Percentiles rank a stretch among this genome's conserved stretches.
Conservation (phyloP, 352 stramenopile species). For the Pythium coloratum region DNA sequence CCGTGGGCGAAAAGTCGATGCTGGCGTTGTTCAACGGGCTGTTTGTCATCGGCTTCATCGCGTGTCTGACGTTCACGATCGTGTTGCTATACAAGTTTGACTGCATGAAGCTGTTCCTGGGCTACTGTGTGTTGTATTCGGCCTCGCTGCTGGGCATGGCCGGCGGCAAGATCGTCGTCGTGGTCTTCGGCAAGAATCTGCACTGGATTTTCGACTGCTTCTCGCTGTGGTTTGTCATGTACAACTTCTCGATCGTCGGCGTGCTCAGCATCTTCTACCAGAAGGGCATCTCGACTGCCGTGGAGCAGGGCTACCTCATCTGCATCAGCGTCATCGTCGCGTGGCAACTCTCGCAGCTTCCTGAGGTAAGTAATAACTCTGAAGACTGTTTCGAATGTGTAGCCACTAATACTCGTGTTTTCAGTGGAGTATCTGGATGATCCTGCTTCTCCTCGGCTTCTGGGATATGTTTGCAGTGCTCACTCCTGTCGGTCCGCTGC, state of each 20-base stretch:
- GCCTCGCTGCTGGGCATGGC: conserved; percentile 65
- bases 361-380: conserved; percentile 79
- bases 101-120: conserved; percentile 70
- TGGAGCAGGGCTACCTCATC: conserved; percentile 93
- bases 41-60: conserved; percentile 81
- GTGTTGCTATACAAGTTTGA: conserved; percentile 86
- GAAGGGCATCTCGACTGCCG: conserved; percentile 63
- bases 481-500: conserved; percentile 93
- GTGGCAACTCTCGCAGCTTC: conserved; percentile 96
- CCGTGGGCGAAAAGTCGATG: conserved; percentile 44
- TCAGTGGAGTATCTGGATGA: conserved; percentile 86
- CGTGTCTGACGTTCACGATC: conserved; percentile 71
- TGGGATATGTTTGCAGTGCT: conserved; percentile 98
- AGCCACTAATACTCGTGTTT: not conserved
- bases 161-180: conserved; percentile 70
- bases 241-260: conserved; percentile 87
- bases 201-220: conserved; percentile 53
- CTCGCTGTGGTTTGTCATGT: conserved; percentile 75
- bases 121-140: conserved; percentile 81
- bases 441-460: conserved; percentile 92
- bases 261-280: conserved; percentile 89
- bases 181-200: conserved; percentile 50
- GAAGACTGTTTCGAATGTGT: not conserved
- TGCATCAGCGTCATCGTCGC: conserved; percentile 94
- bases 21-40: conserved; percentile 76